Evolutionary conservation across 2,329 filamentous ascomycete species (phyloP), one percentile per base, ranked within the genome.

Genomic region (Phialophora tarda): DNA sequence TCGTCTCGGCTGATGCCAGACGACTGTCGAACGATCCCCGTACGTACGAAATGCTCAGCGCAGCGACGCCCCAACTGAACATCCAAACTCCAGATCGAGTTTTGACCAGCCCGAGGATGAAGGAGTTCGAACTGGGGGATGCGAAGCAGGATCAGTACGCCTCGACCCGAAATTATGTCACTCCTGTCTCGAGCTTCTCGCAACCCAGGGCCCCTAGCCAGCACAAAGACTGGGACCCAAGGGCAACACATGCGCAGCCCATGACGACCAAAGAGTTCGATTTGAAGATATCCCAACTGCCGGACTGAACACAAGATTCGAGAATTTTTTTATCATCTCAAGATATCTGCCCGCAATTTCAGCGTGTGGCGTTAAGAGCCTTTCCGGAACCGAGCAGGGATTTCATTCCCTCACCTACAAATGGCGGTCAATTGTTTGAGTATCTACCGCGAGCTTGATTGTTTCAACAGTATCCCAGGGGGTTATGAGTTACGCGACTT

Each of bases 1-100:
- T 97, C 73, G 91, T 97, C 70, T 96, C 92, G 47, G 89, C 91
- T 54, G 94, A 97, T 75, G 92, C 93, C 55, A 85, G 86, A 72
- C 83, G 86, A 66, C 78, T 84, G 66, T 88, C 88, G 53, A 65
- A 68, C 70, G 87, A 89, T 73, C 83, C 82, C 76, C 86, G 87
- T 81, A 87, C 89, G 78, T 93, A 93, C 82, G 91, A 93, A 83
- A 93, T 93, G 90, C 88, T 93, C 34, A 69, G 68, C 54, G 69
- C 66, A 56, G 65, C 65, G 28, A 62, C 67, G 55, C 70, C 64
- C 59, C 69, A 71, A 58, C 69, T 73, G 67, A 71, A 73, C 64
- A 61, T 72, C 59, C 74, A 69, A 44, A 74, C 74, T n/a, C 74
- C 73, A 71, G 70, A 66, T 68, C 73, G 61, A 67, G 69, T 71